Evolutionary conservation across 805 yeast genomes (phyloP).

Genomic region (Saturnispora hagleri): DNA sequence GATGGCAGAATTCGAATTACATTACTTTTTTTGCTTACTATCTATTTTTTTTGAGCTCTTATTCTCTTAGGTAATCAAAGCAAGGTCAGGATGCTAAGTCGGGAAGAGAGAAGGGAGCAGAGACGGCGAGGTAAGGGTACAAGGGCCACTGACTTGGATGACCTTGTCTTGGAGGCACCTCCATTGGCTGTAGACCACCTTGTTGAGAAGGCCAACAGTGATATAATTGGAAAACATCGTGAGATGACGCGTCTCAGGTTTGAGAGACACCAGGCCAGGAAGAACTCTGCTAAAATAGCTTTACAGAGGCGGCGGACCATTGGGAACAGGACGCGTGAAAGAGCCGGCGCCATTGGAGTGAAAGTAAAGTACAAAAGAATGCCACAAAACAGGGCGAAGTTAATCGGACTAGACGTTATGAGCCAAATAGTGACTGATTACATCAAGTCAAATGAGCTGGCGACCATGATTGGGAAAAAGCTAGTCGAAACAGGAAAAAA

Average conservation of each 20-base stretch:
- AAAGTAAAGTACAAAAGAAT: conserved; percentile 21
- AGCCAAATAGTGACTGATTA: conserved; percentile 25
- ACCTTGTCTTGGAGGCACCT: conserved; percentile 20
- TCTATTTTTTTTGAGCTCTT: background rate
- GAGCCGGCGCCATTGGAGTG: conserved; percentile 7
- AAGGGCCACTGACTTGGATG: conserved; percentile 20
- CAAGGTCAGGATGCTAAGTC: background rate
- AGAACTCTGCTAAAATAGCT: background rate
- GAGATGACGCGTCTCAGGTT: conserved; percentile 1
- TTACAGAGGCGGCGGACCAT: conserved; percentile 8
- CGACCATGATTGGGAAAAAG: conserved; percentile 6
- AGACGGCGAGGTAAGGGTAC: conserved; percentile 27
- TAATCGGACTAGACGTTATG: conserved; percentile 28
- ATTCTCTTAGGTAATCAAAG: background rate
- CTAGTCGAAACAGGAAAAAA: background rate
- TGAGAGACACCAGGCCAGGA: background rate
- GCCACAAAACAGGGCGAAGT: conserved; percentile 21
- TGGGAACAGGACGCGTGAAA: conserved; percentile 1
- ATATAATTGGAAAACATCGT: background rate
- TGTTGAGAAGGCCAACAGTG: background rate
- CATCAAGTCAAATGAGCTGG: conserved; percentile 15
- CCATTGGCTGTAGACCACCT: background rate
- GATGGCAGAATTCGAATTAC: background rate
- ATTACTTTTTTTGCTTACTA: background rate
- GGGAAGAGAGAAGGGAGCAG: conserved; percentile 23